Percentiles rank a stretch among this genome's conserved stretches.
phyloP scores from a whole-genome alignment of 805 yeast species.

The Candida stauntonica region DNA sequence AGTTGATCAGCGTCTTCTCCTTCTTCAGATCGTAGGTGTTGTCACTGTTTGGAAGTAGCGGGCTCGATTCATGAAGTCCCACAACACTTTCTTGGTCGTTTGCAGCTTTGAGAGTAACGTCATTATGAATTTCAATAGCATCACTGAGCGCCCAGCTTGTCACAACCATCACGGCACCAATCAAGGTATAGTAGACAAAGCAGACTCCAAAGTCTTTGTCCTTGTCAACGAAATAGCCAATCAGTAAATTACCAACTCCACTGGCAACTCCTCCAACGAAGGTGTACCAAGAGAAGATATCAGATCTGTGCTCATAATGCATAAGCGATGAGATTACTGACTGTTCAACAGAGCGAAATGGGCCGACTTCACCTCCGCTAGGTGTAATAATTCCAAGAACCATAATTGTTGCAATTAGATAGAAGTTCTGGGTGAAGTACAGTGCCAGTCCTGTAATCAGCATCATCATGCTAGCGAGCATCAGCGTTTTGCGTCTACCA shows the following conservation, averaged over 20 bases:
- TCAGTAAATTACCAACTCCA: constrained; percentile 41
- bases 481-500: constrained; percentile 41
- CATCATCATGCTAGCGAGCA: constrained; percentile 36
- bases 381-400: constrained; percentile 52
- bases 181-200: constrained; percentile 12
- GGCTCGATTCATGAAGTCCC: no score
- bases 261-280: constrained; percentile 44
- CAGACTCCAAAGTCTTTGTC: constrained; percentile 9
- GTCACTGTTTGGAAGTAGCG: no score
- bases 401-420: constrained; percentile 35
- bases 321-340: constrained; percentile 45
- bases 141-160: constrained; percentile 8
- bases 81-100: constrained; percentile 1
- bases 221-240: constrained; percentile 32
- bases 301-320: constrained; percentile 39
- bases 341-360: constrained; percentile 55
- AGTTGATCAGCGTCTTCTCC: constrained; percentile 2
- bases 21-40: no score
- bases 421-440: constrained; percentile 30
- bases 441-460: constrained; percentile 40
- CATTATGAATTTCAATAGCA: constrained; percentile 15
- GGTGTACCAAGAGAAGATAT: constrained; percentile 55
- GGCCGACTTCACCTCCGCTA: constrained; percentile 56
- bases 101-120: constrained; percentile 3
- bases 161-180: constrained; percentile 4